These are phyloP conservation scores for Cunninghamia lanceolata DNA, from an alignment of 75 land plant species.

Conservation along the genomic window DNA sequence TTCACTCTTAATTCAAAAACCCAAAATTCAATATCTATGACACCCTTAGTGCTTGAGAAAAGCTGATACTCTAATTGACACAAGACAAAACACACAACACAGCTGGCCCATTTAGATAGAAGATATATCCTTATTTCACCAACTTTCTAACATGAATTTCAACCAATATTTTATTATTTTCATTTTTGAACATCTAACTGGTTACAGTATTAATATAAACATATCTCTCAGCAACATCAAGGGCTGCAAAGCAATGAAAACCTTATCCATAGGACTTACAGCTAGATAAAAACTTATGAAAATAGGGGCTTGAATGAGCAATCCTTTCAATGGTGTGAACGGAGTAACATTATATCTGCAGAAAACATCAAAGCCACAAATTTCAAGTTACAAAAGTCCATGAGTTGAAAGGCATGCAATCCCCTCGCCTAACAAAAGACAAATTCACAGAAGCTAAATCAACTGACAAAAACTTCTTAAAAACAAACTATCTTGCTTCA, in stretches of 20 bases:
- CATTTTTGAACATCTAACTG: neutral
- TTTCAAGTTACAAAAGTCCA: neutral
- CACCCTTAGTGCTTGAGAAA: neutral
- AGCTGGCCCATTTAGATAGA: neutral
- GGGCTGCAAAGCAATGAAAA: neutral
- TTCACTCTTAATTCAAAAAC: neutral
- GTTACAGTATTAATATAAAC: neutral
- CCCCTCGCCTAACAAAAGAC: neutral
- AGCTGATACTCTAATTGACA: neutral
- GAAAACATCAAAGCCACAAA: conserved; percentile 6
- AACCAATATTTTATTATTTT: neutral
- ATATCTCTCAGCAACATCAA: neutral
- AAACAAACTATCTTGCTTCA: neutral
- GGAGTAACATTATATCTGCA: conserved; percentile 76
- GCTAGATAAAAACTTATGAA: conserved; percentile 91
- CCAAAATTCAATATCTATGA: neutral
- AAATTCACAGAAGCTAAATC: neutral
- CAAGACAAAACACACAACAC: neutral
- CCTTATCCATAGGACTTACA: conserved; percentile 41
- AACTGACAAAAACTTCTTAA: neutral
- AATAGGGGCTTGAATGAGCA: conserved; percentile 79
- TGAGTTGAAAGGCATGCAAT: conserved; percentile 8
- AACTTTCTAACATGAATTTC: neutral
- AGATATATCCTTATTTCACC: neutral
- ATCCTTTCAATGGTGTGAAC: conserved; percentile 79